Conservation (phyloP, 140 eudicot species). For the Oenanthe javanica region DNA sequence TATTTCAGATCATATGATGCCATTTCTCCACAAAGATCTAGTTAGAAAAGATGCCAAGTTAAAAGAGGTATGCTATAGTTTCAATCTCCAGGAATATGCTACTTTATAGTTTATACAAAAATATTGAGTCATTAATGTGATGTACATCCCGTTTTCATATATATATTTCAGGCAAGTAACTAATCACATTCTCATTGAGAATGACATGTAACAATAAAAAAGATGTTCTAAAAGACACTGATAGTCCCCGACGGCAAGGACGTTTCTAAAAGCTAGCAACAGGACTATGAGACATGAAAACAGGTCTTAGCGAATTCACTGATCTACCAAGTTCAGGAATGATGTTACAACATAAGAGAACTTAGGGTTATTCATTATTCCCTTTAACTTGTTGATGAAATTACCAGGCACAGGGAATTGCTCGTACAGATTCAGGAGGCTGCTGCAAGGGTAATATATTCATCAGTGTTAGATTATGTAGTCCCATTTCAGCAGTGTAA, state of each 20-base stretch:
- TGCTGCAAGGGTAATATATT: neutral
- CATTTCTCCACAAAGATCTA: slow-evolving; percentile 1
- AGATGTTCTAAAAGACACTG: neutral
- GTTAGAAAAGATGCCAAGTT: slow-evolving; percentile 9
- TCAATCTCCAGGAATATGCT: neutral
- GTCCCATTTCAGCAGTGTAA: neutral
- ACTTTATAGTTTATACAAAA: neutral
- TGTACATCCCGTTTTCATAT: neutral
- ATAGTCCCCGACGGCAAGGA: neutral
- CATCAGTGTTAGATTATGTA: neutral
- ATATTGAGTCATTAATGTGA: neutral
- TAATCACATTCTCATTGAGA: slow-evolving; percentile 3
- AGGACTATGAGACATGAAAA: neutral
- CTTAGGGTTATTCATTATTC: neutral
- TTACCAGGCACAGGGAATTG: neutral
- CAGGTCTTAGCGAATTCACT: neutral
- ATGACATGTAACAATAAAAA: neutral
- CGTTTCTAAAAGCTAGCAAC: neutral
- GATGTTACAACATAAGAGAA: neutral
- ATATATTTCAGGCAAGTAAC: neutral
- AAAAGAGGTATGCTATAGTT: neutral
- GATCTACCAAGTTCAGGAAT: neutral
- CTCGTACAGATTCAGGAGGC: neutral
- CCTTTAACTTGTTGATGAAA: neutral
- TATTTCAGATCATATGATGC: neutral